phyloP scores from a whole-genome alignment of 2,329 filamentous ascomycete genomes.

The Ustilaginoidea virens region DNA sequence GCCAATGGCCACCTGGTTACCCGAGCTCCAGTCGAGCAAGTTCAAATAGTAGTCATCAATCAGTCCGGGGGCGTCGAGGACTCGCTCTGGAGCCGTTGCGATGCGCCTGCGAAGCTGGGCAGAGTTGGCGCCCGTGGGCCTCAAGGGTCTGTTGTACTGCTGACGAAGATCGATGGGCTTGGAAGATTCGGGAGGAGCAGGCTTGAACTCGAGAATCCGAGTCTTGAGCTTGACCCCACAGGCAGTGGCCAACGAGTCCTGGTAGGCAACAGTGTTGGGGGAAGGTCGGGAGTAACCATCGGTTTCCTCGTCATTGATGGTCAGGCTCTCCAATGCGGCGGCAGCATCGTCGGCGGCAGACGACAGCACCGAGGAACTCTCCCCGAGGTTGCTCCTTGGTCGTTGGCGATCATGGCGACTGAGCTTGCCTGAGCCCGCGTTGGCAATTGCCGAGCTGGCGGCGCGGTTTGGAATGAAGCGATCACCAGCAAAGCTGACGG shows the following conservation, averaged over 20 bases:
- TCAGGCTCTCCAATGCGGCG: constrained; percentile 65
- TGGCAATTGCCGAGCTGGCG: constrained; percentile 77
- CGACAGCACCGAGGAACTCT: constrained; percentile 63
- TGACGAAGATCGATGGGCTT: constrained; percentile 95
- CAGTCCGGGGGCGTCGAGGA: constrained; percentile 87
- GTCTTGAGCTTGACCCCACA: constrained; percentile 90
- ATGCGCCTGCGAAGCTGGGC: constrained; percentile 86
- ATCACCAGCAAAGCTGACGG: constrained; percentile 66
- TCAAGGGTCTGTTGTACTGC: constrained; percentile 95
- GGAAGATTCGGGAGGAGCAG: constrained; percentile 90
- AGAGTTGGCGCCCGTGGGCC: constrained; percentile 54
- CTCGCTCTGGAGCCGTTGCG: constrained; percentile 86
- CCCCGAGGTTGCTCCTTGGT: constrained; percentile 53
- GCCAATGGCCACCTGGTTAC: constrained; percentile 95
- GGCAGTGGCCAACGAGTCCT: constrained; percentile 77
- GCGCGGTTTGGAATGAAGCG: constrained; percentile 91
- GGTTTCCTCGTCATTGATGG: constrained; percentile 54
- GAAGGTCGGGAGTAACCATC: constrained; percentile 61
- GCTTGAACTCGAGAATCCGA: constrained; percentile 96
- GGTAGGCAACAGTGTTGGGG: constrained; percentile 78
- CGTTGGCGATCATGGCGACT: constrained; percentile 54
- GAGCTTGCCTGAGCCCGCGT: constrained; percentile 69
- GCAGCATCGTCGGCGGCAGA: constrained; percentile 68
- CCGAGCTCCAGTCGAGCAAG: constrained; percentile 92
- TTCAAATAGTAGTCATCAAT: constrained; percentile 99